Percentiles rank a stretch among this genome's conserved stretches.
Evolutionary conservation across 1,284 basidiomycete species (phyloP).

Genomic region (Pseudozyma tsukubaensis): DNA sequence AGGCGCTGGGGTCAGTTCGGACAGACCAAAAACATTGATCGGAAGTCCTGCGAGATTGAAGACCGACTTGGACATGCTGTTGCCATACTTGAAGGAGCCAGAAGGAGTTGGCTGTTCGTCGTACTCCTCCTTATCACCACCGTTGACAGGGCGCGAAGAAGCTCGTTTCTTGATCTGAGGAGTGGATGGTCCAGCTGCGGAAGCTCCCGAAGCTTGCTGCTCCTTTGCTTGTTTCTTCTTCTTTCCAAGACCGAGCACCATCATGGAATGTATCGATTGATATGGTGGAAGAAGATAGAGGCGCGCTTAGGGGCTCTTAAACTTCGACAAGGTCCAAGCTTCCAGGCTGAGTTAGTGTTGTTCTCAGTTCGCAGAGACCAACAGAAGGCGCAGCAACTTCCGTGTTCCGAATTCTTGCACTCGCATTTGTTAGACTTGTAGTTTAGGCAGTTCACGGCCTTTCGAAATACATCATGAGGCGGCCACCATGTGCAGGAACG

Average conservation of each 20-base stretch:
- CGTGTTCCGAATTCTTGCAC: no score
- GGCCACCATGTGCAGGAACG: no score
- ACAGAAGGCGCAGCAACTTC: no score
- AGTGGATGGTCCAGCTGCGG: constrained; percentile 4
- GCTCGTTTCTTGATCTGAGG: constrained; percentile 2
- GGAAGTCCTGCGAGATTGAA: constrained; percentile 63
- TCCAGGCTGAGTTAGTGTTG: no score
- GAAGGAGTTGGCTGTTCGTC: constrained; percentile 2
- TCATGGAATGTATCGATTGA: background rate
- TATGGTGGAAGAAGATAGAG: background rate
- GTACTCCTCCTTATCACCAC: constrained; percentile 1
- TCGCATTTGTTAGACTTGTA: no score
- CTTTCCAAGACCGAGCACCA: constrained; percentile 42
- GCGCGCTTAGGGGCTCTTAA: background rate
- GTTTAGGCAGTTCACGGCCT: no score
- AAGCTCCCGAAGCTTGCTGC: constrained; percentile 7
- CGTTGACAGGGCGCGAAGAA: constrained; percentile 15
- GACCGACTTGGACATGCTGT: constrained; percentile 30
- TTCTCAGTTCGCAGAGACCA: no score
- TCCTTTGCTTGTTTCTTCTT: constrained; percentile 30
- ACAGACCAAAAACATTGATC: constrained; percentile 61
- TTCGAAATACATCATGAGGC: no score
- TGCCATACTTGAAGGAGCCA: constrained; percentile 32
- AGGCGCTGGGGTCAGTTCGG: constrained; percentile 53
- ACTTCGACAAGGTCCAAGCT: no score